These are phyloP conservation scores for Cladosporium sphaerospermum DNA, from an alignment of 2,329 filamentous ascomycete species.

Conservation along the genomic window DNA sequence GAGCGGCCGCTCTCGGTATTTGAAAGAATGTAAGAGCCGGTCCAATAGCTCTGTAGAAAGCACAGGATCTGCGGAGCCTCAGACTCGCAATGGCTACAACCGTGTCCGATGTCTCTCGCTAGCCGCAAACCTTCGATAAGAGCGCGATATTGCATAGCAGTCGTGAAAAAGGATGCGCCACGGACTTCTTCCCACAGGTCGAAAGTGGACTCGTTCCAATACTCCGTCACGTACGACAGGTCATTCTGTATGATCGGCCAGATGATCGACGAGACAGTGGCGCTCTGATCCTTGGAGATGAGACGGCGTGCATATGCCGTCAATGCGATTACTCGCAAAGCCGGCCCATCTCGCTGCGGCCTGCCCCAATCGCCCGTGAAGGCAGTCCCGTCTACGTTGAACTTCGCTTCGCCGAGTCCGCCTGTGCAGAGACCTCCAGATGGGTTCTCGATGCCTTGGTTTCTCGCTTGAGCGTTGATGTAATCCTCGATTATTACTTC, in stretches of 20 bases:
- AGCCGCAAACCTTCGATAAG: constrained; percentile 58
- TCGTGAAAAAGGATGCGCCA: constrained; percentile 74
- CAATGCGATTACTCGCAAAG: constrained; percentile 67
- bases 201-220: constrained; percentile 56
- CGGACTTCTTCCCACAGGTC: constrained; percentile 80
- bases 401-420: constrained; percentile 68
- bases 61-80: constrained; percentile 67
- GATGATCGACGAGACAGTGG: constrained; percentile 48
- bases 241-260: constrained; percentile 76
- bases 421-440: constrained; percentile 51
- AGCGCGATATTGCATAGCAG: constrained; percentile 61
- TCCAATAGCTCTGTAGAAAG: constrained; percentile 71
- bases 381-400: constrained; percentile 55
- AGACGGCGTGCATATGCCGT: constrained; percentile 69
- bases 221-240: constrained; percentile 65
- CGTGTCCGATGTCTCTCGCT: constrained; percentile 56
- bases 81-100: constrained; percentile 54
- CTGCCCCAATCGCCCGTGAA: constrained; percentile 57
- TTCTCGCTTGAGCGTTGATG: constrained; percentile 57
- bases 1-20: constrained; percentile 56
- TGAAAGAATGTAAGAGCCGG: constrained; percentile 56
- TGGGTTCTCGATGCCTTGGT: constrained; percentile 63
- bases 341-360: constrained; percentile 73
- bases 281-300: constrained; percentile 32
- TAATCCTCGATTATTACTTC: constrained; percentile 61